phyloP scores from a whole-genome alignment of 768 basidiomycete genomes.

The Lanmaoa rubissima region DNA sequence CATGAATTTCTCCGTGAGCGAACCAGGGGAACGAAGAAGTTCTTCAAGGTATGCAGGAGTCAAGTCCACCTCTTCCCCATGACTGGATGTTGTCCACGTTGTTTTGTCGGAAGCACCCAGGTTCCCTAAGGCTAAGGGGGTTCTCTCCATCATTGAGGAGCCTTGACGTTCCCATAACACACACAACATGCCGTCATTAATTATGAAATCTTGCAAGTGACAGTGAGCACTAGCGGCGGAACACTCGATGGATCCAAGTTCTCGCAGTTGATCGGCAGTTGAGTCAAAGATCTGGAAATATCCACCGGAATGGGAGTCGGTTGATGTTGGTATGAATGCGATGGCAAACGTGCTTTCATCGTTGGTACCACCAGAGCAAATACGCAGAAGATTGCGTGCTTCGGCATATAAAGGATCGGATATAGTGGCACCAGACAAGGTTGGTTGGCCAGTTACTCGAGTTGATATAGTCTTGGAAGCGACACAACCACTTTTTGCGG shows the following conservation, averaged over 20 bases:
- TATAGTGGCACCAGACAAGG: slow-evolving; percentile 32
- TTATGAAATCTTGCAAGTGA: slow-evolving; percentile 77
- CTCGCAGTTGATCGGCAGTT: slow-evolving; percentile 55
- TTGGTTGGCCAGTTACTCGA: slow-evolving; percentile 32
- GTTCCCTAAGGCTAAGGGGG: slow-evolving; percentile 43
- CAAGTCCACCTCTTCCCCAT: slow-evolving; percentile 71
- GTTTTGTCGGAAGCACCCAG: slow-evolving; percentile 28
- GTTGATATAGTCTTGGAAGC: slow-evolving; percentile 54
- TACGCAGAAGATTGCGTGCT: slow-evolving; percentile 61
- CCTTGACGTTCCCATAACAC: slow-evolving; percentile 83
- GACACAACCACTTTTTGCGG: slow-evolving; percentile 70
- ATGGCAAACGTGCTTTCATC: slow-evolving; percentile 61
- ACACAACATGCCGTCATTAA: slow-evolving; percentile 52
- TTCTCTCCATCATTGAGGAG: slow-evolving; percentile 63
- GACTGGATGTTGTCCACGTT: slow-evolving; percentile 55
- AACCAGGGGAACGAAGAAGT: slow-evolving; percentile 65
- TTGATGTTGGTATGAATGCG: slow-evolving; percentile 68
- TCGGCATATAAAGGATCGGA: slow-evolving; percentile 57
- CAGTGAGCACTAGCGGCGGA: slow-evolving; percentile 61
- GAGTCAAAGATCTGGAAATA: slow-evolving; percentile 68
- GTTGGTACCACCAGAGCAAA: slow-evolving; percentile 49
- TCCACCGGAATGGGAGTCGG: slow-evolving; percentile 69
- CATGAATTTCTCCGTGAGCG: slow-evolving; percentile 77
- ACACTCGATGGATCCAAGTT: slow-evolving; percentile 57
- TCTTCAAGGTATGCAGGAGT: slow-evolving; percentile 90